Conservation (phyloP, 2,329 filamentous ascomycete genomes). For the Xylariaceae sp. region DNA sequence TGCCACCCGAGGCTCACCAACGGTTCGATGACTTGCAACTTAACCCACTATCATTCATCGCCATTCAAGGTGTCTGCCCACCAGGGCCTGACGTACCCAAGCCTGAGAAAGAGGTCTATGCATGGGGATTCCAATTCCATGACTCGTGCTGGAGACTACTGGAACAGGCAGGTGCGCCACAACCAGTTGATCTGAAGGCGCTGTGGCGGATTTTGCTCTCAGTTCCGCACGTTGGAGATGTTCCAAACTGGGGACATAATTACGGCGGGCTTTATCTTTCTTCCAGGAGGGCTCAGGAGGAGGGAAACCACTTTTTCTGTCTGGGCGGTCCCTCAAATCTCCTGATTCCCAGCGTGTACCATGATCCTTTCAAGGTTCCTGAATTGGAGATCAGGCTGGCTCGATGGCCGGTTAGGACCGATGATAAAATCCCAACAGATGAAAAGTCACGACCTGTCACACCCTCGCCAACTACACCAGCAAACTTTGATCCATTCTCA, state of each 20-base stretch:
- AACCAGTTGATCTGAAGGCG: constrained; percentile 29
- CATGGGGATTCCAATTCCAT: constrained; percentile 39
- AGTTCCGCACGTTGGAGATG: constrained; percentile 29
- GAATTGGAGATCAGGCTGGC: constrained; percentile 29
- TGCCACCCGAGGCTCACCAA: constrained; percentile 32
- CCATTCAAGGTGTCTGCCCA: constrained; percentile 30
- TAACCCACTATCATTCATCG: constrained; percentile 25
- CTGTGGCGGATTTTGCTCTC: constrained; percentile 38
- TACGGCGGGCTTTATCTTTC: constrained; percentile 35
- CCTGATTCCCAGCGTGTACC: constrained; percentile 34
- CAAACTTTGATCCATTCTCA: constrained; percentile 29
- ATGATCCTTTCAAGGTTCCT: constrained; percentile 34
- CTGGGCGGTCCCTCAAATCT: constrained; percentile 25
- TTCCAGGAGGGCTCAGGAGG: constrained; percentile 5
- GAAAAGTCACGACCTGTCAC: background rate
- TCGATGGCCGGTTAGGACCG: constrained; percentile 17
- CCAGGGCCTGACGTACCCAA: constrained; percentile 22
- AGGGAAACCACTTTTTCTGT: constrained; percentile 25
- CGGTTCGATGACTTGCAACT: constrained; percentile 30
- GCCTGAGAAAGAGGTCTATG: constrained; percentile 24
- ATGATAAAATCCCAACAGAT: background rate
- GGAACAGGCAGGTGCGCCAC: constrained; percentile 34
- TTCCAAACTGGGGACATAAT: constrained; percentile 39
- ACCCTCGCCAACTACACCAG: background rate
- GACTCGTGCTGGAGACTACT: constrained; percentile 38